phyloP scores from a whole-genome alignment of 1,284 basidiomycete species.

The Moesziomyces sp. region DNA sequence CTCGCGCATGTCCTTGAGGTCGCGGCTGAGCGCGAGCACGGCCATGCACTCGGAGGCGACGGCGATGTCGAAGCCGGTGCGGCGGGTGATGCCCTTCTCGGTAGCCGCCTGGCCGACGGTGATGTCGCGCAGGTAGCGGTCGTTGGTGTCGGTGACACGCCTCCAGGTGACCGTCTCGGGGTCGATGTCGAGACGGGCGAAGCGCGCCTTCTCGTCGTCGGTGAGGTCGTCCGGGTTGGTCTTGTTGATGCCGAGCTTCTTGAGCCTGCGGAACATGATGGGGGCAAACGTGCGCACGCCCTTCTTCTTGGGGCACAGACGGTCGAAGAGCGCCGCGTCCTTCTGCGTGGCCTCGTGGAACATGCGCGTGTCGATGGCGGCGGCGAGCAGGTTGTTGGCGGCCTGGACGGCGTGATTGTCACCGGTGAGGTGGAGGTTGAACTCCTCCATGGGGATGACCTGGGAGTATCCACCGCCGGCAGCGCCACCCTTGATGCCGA shows the following conservation, averaged over 20 bases:
- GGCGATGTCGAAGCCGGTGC: constrained; percentile 94
- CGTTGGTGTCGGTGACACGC: constrained; percentile 95
- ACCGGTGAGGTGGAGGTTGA: constrained; percentile 94
- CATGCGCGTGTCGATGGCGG: constrained; percentile 95
- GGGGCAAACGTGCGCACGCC: constrained; percentile 94
- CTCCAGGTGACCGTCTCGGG: constrained; percentile 93
- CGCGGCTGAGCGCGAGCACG: constrained; percentile 89
- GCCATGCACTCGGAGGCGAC: constrained; percentile 99
- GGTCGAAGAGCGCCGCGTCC: constrained; percentile 92
- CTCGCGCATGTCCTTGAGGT: constrained; percentile 90
- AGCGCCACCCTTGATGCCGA: constrained; percentile 99
- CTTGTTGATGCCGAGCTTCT: constrained; percentile 96
- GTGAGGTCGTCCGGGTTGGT: constrained; percentile 91
- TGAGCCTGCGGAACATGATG: constrained; percentile 92
- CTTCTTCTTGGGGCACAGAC: constrained; percentile 91
- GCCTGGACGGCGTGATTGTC: constrained; percentile 98
- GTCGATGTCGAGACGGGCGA: constrained; percentile 93
- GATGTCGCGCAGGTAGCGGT: constrained; percentile 94
- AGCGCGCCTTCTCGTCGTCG: constrained; percentile 87
- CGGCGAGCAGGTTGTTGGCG: constrained; percentile 95
- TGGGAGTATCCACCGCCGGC: constrained; percentile 99
- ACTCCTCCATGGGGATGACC: constrained; percentile 99
- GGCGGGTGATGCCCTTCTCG: constrained; percentile 88
- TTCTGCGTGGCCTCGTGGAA: constrained; percentile 97
- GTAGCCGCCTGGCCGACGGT: constrained; percentile 89